Percentiles rank a stretch among this genome's conserved stretches.
These are phyloP conservation scores for Albophoma yamanashiensis DNA, from an alignment of 2,329 filamentous ascomycete species.

Conservation along the genomic window DNA sequence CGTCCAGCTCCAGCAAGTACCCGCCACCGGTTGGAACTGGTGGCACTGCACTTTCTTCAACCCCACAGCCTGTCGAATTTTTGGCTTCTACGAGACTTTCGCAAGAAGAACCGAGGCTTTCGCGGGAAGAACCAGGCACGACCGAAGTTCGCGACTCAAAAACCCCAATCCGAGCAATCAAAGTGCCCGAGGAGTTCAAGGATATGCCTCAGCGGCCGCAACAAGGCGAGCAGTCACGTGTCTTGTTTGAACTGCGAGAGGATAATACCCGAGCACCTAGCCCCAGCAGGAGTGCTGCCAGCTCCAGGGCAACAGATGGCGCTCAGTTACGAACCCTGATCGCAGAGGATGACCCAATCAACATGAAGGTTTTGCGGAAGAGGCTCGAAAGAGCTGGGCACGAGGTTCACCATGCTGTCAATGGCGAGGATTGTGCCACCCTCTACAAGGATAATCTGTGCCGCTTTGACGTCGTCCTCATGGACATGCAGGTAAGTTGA, in stretches of 20 bases:
- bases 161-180: constrained; percentile 35
- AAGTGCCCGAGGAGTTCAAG: constrained; percentile 35
- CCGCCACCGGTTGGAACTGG: constrained; percentile 2
- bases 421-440: constrained; percentile 74
- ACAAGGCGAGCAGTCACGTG: constrained; percentile 18
- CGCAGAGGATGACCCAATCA: constrained; percentile 82
- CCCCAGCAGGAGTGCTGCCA: constrained; percentile 13
- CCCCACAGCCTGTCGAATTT: constrained; percentile 2
- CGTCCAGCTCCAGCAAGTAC: constrained; percentile 4
- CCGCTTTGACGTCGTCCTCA: constrained; percentile 68
- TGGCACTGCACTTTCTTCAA: constrained; percentile 6
- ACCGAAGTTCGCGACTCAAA: constrained; percentile 31
- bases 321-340: constrained; percentile 53
- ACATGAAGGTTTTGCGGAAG: constrained; percentile 72
- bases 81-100: background rate
- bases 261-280: constrained; percentile 2
- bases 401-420: constrained; percentile 59
- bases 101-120: constrained; percentile 6
- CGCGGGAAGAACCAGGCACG: constrained; percentile 14
- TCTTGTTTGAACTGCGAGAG: constrained; percentile 27
- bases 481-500: constrained; percentile 80
- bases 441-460: constrained; percentile 53
- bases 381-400: constrained; percentile 69
- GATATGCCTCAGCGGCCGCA: constrained; percentile 21
- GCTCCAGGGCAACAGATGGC: constrained; percentile 10